Percentiles rank a stretch among this genome's conserved stretches.
These are phyloP conservation scores for Tuber magnatum DNA, from an alignment of 495 filamentous ascomycete genomes.

Conservation along the genomic window DNA sequence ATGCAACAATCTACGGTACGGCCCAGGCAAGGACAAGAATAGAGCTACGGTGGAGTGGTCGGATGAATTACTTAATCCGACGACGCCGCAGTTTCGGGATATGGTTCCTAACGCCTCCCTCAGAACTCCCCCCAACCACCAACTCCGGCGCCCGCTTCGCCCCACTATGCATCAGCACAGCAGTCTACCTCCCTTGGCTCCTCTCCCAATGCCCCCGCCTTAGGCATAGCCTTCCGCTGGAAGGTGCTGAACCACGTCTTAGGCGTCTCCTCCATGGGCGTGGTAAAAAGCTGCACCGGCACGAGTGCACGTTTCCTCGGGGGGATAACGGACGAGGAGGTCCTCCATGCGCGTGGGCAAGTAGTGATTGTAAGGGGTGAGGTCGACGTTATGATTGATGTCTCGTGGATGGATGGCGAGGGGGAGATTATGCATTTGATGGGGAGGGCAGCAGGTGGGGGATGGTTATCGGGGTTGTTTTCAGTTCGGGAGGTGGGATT, in stretches of 20 bases:
- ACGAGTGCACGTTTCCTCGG: conserved; percentile 65
- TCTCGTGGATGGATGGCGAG: conserved; percentile 77
- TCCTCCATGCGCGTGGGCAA: conserved; percentile 77
- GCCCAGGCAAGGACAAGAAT: conserved; percentile 55
- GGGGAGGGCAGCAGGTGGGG: conserved; percentile 48
- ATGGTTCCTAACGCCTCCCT: conserved; percentile 60
- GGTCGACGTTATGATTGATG: conserved; percentile 58
- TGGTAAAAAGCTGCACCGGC: conserved; percentile 84
- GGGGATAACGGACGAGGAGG: conserved; percentile 68
- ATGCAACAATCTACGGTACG: conserved; percentile 57
- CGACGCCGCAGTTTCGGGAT: conserved; percentile 76
- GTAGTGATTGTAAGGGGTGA: conserved; percentile 82
- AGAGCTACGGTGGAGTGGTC: conserved; percentile 46
- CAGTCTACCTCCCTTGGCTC: conserved; percentile 79
- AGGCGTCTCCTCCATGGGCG: conserved; percentile 61
- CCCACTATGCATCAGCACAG: conserved; percentile 83
- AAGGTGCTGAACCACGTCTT: conserved; percentile 58
- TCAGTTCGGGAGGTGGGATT: conserved; percentile 78
- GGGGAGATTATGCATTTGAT: conserved; percentile 77
- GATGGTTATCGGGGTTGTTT: conserved; percentile 56
- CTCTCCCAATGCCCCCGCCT: conserved; percentile 60
- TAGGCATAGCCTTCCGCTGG: conserved; percentile 60
- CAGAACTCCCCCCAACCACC: conserved; percentile 2
- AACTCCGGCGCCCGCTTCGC: conserved; percentile 61
- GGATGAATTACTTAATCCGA: conserved; percentile 55